Conservation (phyloP, 352 stramenopile species). For the Phytopythium ostracodes region DNA sequence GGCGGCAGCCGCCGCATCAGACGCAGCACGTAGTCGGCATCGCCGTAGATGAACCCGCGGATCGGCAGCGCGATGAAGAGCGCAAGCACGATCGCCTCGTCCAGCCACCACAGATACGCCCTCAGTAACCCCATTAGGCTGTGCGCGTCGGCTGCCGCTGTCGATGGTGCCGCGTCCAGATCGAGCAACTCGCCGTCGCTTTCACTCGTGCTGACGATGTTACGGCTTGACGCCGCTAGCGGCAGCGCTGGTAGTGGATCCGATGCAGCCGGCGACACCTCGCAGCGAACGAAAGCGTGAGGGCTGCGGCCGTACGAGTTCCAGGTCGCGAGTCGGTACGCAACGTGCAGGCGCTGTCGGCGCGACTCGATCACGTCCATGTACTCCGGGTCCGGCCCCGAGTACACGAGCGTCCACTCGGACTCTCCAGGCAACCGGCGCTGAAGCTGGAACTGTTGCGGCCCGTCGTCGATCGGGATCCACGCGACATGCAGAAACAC, state of each 20-base stretch:
- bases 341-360: slow-evolving; percentile 31
- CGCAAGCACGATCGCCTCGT: slow-evolving; percentile 72
- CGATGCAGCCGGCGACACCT: slow-evolving; percentile 15
- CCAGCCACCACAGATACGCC: slow-evolving; percentile 82
- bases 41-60: slow-evolving; percentile 78
- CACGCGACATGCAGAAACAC: slow-evolving; percentile 54
- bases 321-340: slow-evolving; percentile 78
- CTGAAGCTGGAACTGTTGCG: slow-evolving; percentile 69
- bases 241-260: slow-evolving; percentile 11
- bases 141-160: slow-evolving; percentile 10
- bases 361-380: slow-evolving; percentile 52
- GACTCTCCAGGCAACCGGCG: slow-evolving; percentile 54
- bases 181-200: slow-evolving; percentile 11
- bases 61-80: slow-evolving; percentile 75
- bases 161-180: slow-evolving; percentile 6
- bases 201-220: not conserved
- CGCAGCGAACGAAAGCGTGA: slow-evolving; percentile 56
- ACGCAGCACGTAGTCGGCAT: slow-evolving; percentile 68
- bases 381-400: slow-evolving; percentile 65
- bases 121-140: slow-evolving; percentile 48
- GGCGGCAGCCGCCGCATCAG: slow-evolving; percentile 66
- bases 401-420: slow-evolving; percentile 55
- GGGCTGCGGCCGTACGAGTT: slow-evolving; percentile 77
- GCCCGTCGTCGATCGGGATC: slow-evolving; percentile 38
- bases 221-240: not conserved